phyloP scores from a whole-genome alignment of 495 filamentous ascomycete genomes.

The Neurospora sp. region DNA sequence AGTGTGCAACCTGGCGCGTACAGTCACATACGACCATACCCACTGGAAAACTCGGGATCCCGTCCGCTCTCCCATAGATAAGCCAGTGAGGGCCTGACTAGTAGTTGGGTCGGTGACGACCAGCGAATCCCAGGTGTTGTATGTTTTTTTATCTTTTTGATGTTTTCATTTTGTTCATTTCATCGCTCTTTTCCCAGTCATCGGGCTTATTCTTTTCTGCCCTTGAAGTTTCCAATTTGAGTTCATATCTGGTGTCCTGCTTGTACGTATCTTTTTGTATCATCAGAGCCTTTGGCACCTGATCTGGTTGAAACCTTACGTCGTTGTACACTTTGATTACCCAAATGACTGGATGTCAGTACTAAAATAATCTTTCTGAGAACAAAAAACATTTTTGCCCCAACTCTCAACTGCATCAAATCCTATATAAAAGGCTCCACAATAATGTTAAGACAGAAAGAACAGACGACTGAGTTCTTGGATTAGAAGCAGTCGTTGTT shows the following conservation, averaged over 20 bases:
- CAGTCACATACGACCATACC: too few relatives aligned
- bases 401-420: background rate
- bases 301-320: background rate
- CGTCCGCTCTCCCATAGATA: too few relatives aligned
- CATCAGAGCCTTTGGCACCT: background rate
- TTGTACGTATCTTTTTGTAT: background rate
- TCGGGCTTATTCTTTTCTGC: background rate
- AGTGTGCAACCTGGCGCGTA: too few relatives aligned
- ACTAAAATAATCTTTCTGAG: background rate
- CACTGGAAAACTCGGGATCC: too few relatives aligned
- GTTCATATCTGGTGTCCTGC: background rate
- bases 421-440: background rate
- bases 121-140: slow-evolving; percentile 35
- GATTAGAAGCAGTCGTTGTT: background rate
- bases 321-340: background rate
- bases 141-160: slow-evolving; percentile 14
- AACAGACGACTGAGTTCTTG: background rate
- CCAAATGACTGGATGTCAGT: too few relatives aligned
- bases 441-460: background rate
- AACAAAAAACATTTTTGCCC: background rate
- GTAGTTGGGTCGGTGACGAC: slow-evolving; percentile 37
- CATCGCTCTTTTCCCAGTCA: background rate
- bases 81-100: slow-evolving; percentile 19
- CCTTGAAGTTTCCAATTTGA: background rate
- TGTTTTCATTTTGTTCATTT: too few relatives aligned